These are phyloP conservation scores for Mollisia scopiformis DNA, from an alignment of 2,329 filamentous ascomycete species.

Conservation along the genomic window DNA sequence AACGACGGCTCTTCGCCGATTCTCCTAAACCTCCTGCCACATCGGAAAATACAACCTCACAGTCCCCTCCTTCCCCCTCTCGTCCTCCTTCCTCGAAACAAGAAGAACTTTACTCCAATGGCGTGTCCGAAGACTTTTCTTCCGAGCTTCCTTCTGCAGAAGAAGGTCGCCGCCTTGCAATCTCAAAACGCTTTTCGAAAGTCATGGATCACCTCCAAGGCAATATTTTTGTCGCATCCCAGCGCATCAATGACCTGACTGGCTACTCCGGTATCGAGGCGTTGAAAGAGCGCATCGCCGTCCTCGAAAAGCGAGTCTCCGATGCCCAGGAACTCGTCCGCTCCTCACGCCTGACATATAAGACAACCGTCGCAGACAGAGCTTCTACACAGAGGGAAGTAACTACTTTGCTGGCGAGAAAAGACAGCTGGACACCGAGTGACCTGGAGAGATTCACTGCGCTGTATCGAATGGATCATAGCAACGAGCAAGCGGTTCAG, in stretches of 20 bases:
- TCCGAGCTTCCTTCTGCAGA: slow-evolving; percentile 49
- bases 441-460: slow-evolving; percentile 95
- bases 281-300: slow-evolving; percentile 77
- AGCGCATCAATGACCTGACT: slow-evolving; percentile 90
- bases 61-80: background rate
- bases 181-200: slow-evolving; percentile 58
- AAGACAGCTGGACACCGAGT: slow-evolving; percentile 84
- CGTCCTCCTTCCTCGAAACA: slow-evolving; percentile 9
- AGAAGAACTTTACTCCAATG: slow-evolving; percentile 4
- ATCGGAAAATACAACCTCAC: slow-evolving; percentile 8
- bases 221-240: slow-evolving; percentile 81
- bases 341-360: slow-evolving; percentile 74
- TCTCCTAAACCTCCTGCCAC: slow-evolving; percentile 29
- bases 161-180: slow-evolving; percentile 46
- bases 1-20: slow-evolving; percentile 37
- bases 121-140: slow-evolving; percentile 9
- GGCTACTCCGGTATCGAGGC: slow-evolving; percentile 91
- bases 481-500: slow-evolving; percentile 83
- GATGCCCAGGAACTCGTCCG: slow-evolving; percentile 68
- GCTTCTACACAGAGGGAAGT: slow-evolving; percentile 94
- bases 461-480: slow-evolving; percentile 89
- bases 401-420: slow-evolving; percentile 88
- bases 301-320: slow-evolving; percentile 62
- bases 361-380: slow-evolving; percentile 80
- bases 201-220: slow-evolving; percentile 90